Evolutionary conservation across 2,329 filamentous ascomycete species (phyloP), one percentile per base, ranked within the genome.

Genomic region (Fusarium dlaminii): DNA sequence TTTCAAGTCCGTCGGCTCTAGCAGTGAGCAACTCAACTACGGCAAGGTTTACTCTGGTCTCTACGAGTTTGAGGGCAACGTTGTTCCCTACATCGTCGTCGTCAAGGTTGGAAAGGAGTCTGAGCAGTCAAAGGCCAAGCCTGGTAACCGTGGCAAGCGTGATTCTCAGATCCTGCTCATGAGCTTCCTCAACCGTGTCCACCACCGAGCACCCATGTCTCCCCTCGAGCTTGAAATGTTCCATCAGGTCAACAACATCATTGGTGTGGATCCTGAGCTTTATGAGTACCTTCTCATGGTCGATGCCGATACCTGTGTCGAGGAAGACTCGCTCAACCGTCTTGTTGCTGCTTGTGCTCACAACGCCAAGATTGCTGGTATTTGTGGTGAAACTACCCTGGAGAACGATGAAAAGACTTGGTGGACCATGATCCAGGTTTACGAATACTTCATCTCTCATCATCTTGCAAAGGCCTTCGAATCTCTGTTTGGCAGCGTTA

Each of bases 361-460:
- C 79, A 94, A 99, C 81, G 92, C 94, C 37, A 98, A 97, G 86
- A 98, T 99, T 85, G 95, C 94, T 30, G 96, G 96, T 84, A 98
- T 98, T 71, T 99, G 96, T 82, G 96, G 96, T 81, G 96, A 99
- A 83, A 99, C 96, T 4, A 96, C 92, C 82, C 87, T 99, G 79
- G 94, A 98, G 81, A 99, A 99, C 79, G 96, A 98, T 82, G 94
- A 98, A 78, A 90, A 92, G 75, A 95, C 92, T 79, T 98, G 95
- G 95, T 98, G 94, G 94, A 99, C 96, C 18, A 99, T 99, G 96
- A 99, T 99, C 79, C 96, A 99, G 83, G 96, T 99, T 74, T 99
- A 99, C 85, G 96, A 99, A 83, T 99, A 99, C 87, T 99, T 95
- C 83, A 99, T 99, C 80, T 98, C 96, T 36, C 96, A 99, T 87